A percentile compares a stretch with the other conserved stretches of the same genome.
Conservation (phyloP, 768 basidiomycete genomes). For the Lactifluus echinatus region DNA sequence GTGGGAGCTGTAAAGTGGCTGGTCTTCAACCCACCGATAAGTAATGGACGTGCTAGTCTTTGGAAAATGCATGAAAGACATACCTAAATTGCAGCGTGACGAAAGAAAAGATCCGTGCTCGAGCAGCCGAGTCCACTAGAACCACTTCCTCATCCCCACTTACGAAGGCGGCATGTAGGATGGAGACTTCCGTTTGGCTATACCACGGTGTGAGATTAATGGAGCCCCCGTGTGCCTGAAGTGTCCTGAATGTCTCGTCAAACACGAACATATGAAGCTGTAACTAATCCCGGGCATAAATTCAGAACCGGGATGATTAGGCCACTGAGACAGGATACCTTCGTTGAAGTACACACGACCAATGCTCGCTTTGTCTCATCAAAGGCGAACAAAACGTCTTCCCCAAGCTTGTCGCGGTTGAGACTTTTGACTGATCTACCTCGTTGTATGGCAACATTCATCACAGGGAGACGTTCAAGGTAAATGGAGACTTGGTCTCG, state of each 20-base stretch:
- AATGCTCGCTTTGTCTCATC: conserved; percentile 46
- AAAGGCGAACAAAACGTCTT: conserved; percentile 38
- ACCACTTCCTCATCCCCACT: conserved; percentile 44
- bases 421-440: conserved; percentile 20
- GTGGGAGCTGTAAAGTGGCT: conserved; percentile 34
- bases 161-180: conserved; percentile 37
- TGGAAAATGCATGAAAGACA: not conserved
- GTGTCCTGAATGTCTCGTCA: conserved; percentile 35
- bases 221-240: conserved; percentile 35
- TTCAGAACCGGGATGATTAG: not conserved
- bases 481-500: conserved; percentile 9
- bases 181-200: conserved; percentile 17
- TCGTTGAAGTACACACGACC: conserved; percentile 35
- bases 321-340: conserved; percentile 25
- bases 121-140: conserved; percentile 36
- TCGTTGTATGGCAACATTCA: not conserved
- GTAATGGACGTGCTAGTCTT: not conserved
- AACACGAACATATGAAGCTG: conserved; percentile 39
- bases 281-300: conserved; percentile 18
- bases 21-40: conserved; percentile 28
- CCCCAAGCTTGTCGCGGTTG: conserved; percentile 39
- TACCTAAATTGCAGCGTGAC: conserved; percentile 48
- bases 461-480: not conserved
- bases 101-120: conserved; percentile 45
- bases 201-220: conserved; percentile 41